Evolutionary conservation across 2,329 filamentous ascomycete genomes (phyloP).

Genomic region (Colletotrichum siamense): DNA sequence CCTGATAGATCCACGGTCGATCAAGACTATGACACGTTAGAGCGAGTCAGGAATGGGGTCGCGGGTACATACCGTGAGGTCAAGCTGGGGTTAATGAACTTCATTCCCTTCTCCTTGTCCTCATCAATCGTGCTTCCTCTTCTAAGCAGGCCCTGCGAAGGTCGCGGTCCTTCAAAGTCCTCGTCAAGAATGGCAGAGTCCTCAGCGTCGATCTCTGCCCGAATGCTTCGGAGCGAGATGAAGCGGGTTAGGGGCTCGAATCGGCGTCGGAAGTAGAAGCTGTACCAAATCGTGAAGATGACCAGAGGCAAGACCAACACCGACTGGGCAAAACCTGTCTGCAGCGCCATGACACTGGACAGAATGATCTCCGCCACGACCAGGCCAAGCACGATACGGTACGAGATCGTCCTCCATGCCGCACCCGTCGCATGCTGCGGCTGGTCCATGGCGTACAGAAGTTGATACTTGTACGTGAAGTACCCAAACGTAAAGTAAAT

Average conservation of each 20-base stretch:
- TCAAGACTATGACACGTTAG: conserved; percentile 55
- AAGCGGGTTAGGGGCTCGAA: conserved; percentile 92
- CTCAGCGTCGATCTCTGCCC: conserved; percentile 51
- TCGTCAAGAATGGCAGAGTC: conserved; percentile 41
- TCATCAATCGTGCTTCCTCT: conserved; percentile 75
- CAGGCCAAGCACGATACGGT: conserved; percentile 84
- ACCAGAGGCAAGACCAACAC: conserved; percentile 78
- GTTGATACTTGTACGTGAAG: conserved; percentile 95
- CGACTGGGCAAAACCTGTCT: conserved; percentile 75
- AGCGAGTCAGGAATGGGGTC: neutral
- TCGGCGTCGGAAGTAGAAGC: conserved; percentile 77
- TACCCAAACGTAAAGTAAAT: conserved; percentile 85
- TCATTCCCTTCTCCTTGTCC: conserved; percentile 70
- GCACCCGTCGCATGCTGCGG: conserved; percentile 91
- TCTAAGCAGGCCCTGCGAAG: conserved; percentile 47
- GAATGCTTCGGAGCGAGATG: conserved; percentile 88
- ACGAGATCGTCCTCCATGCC: conserved; percentile 96
- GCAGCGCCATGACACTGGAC: conserved; percentile 81
- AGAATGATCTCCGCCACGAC: conserved; percentile 91
- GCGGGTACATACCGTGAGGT: conserved; percentile 62
- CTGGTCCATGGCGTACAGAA: conserved; percentile 98
- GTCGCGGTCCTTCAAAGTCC: conserved; percentile 38
- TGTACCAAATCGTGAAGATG: conserved; percentile 86
- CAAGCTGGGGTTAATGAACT: conserved; percentile 80
- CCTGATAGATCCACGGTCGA: conserved; percentile 71